Base-by-base conservation (phyloP, 202 grass and related monocot genomes). In the Panicum virgatum region DNA sequence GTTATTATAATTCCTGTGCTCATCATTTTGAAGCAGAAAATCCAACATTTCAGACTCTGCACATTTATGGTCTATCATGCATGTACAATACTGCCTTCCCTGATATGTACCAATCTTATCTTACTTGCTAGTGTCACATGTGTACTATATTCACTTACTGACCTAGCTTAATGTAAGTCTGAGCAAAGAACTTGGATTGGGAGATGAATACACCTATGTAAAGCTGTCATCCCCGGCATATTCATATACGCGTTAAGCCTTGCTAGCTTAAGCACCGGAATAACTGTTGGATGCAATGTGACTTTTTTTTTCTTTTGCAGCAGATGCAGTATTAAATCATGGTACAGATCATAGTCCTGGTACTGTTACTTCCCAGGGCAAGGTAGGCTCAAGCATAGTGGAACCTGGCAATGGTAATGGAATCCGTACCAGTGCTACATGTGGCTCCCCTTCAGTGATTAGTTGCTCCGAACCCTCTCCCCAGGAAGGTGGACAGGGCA, bases 391-490 rank as follows among this genome's bases (percentile, higher is more conserved):
- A 61, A 51, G 23, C 44, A 57, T 63, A 60, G 16, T 86, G 13
- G 83, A 83, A 50, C 39, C 89, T 79, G 80, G 67, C n/a, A 73
- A 76, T 32, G 83, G 61, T 57, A 84, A 83, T 16, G 64, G 50
- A 90, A 79, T 81, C 78, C 87, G 65, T 73, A 68, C 84, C 57
- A 78, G 90, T 57, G 51, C 74, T 77, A 83, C 83, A 71, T 96
- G 90, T 78, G 87, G 85, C 12, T 93, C 96, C 42, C 80, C 93
- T 71, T 90, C 93, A 73, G 84, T 90, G 64, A 96, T 96, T 57
- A 92, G 93, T 83, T 84, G 83, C 75, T 61, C 83, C 18, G 85
- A 86, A 62, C 69, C 47, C 52, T 84, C 37, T 62, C 48, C 60
- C 19, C 56, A 62, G 83, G 86, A 90, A 81, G 80, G 59, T 69